Percentiles rank a stretch among this genome's conserved stretches.
Conservation (phyloP, 2,329 filamentous ascomycete species). For the Rugonectria rugulosa region DNA sequence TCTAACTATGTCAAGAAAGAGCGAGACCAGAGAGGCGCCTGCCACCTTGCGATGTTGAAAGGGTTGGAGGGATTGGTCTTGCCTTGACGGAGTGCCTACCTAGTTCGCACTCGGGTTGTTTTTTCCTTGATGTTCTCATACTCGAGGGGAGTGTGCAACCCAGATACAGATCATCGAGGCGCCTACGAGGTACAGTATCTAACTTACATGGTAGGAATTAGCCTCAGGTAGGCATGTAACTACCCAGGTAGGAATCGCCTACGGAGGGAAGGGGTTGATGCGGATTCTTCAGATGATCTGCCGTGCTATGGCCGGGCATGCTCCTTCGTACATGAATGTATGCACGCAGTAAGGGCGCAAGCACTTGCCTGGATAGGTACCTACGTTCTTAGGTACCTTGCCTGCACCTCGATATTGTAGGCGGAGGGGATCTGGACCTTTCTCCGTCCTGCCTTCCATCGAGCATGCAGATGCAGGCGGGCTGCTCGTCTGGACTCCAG, state of each 20-base stretch:
- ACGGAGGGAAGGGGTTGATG: too few species aligned
- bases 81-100: background rate
- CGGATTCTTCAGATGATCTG: too few species aligned
- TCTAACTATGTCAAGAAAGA: slow-evolving; percentile 11
- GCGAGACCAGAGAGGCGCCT: slow-evolving; percentile 13
- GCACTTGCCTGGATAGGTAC: too few species aligned
- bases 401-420: too few species aligned
- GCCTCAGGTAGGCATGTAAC: too few species aligned
- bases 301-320: too few species aligned
- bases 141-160: background rate
- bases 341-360: too few species aligned
- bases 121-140: background rate
- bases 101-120: background rate
- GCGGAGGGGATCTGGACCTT: background rate
- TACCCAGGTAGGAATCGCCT: too few species aligned
- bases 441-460: slow-evolving; percentile 19
- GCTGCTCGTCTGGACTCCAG: too few species aligned
- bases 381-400: slow-evolving; percentile 27
- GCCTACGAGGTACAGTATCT: too few species aligned
- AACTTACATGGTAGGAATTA: slow-evolving; percentile 1
- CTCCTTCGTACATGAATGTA: too few species aligned
- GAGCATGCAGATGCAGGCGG: too few species aligned
- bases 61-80: background rate
- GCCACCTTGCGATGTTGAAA: slow-evolving; percentile 8
- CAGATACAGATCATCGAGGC: slow-evolving; percentile 3